These are phyloP conservation scores for Macrotyloma uniflorum DNA, from an alignment of 306 rosid species.

Conservation along the genomic window DNA sequence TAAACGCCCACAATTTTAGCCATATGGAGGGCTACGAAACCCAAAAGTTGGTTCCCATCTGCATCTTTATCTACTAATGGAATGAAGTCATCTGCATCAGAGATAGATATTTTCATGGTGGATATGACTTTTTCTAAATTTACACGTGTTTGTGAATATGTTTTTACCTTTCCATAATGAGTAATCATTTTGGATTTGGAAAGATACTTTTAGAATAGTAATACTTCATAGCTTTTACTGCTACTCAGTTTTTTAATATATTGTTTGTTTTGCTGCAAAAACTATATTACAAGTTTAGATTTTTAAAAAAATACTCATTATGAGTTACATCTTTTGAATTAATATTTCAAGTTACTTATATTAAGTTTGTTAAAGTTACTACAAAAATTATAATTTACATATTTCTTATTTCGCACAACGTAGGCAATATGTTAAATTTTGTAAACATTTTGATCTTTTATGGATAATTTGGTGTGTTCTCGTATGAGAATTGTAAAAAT, in stretches of 20 bases:
- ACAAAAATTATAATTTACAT: background rate
- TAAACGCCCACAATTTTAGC: constrained; percentile 17
- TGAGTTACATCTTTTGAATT: background rate
- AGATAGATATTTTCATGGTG: background rate
- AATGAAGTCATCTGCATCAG: constrained; percentile 4
- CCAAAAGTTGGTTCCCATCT: constrained; percentile 23
- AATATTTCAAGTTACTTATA: background rate
- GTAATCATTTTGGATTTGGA: background rate
- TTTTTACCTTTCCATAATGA: background rate
- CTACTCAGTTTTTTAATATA: no score
- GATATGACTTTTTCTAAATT: background rate
- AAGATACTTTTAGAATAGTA: no score
- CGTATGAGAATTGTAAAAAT: no score
- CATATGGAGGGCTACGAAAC: constrained; percentile 37
- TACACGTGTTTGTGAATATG: background rate
- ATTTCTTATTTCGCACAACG: no score
- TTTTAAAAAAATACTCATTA: no score
- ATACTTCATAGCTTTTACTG: no score
- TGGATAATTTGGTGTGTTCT: no score
- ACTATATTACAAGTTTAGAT: no score
- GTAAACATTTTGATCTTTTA: no score
- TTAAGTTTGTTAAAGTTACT: background rate
- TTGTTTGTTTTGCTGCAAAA: no score
- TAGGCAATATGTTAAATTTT: no score
- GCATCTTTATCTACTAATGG: constrained; percentile 19